Base-by-base conservation (phyloP, 108 stramenopile species). In the Seminavis robusta region DNA sequence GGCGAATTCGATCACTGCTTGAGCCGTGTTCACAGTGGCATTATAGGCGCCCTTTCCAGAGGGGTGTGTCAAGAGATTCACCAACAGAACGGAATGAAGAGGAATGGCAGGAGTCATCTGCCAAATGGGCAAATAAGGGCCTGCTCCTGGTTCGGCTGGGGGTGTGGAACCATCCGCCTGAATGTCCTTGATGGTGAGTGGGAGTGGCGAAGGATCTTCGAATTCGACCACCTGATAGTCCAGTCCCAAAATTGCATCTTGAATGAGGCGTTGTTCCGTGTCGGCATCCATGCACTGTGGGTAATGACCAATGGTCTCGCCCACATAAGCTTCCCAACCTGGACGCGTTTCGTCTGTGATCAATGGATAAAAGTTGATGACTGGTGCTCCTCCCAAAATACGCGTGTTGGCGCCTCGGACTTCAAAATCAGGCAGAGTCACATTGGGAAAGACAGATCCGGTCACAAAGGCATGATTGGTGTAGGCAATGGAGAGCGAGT, bases 81-180 rank as follows among this genome's bases (percentile, higher is more conserved):
- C 13, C 11, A 11, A 11, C 11, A 37, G 11, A 13, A 37, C 36
- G 36, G 10, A 10, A 10, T 10, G 10, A 13, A 37, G 36, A 13
- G 57, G 17, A 44, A 33, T 31, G 3, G 25, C 27, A 9, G 57
- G 57, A 4, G 24, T 10, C 29, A 46, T 44, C 5, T 27, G 15
- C 57, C 57, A 58, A 4, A 29, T 23, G 20, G 57, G 57, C 3
- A 58, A 46, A 32, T 46, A 58, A 8, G 57, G 57, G 3, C 54
- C 54, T 6, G 11, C 54, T 21, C 39, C 39, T 21, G n/a, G n/a
- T n/a, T n/a, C n/a, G n/a, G n/a, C n/a, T n/a, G n/a, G n/a, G n/a
- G n/a, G n/a, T n/a, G n/a, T n/a, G n/a, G n/a, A n/a, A n/a, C n/a
- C n/a, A n/a, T n/a, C n/a, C n/a, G n/a, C n/a, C n/a, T n/a, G n/a